A percentile compares a stretch with the other conserved stretches of the same genome.
Evolutionary conservation across 2,329 filamentous ascomycete genomes (phyloP).

Genomic region (Lasiodiplodia citricola): DNA sequence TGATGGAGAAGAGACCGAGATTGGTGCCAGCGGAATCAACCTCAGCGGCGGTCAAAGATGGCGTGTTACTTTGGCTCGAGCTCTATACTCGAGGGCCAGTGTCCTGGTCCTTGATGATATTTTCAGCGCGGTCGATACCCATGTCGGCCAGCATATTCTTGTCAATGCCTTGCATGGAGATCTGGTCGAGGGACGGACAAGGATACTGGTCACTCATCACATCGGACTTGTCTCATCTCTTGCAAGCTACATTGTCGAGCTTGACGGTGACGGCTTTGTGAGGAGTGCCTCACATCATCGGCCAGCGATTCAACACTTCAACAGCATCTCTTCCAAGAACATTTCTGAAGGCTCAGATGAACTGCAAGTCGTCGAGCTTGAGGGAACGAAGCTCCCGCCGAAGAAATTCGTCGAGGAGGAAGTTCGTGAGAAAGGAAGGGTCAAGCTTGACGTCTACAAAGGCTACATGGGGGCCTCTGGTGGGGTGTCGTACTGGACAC

Average conservation of each 20-base stretch:
- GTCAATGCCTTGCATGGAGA: conserved; percentile 23
- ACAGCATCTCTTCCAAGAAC: too few relatives aligned
- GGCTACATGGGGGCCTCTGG: conserved; percentile 80
- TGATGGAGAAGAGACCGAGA: conserved; percentile 79
- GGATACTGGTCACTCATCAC: conserved; percentile 19
- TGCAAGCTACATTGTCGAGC: neutral
- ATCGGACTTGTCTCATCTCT: neutral
- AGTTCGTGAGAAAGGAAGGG: conserved; percentile 74
- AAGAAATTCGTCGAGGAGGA: conserved; percentile 48
- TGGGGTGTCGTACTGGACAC: conserved; percentile 68
- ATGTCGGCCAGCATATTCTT: conserved; percentile 29
- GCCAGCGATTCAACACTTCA: conserved; percentile 38
- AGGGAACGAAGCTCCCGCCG: conserved; percentile 60
- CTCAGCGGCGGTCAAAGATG: conserved; percentile 78
- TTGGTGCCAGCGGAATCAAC: conserved; percentile 87
- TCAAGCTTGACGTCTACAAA: conserved; percentile 79
- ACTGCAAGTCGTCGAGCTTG: conserved; percentile 48
- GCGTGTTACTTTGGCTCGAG: conserved; percentile 79
- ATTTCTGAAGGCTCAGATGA: conserved; percentile 33
- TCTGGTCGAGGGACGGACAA: neutral
- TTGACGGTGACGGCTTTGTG: too few relatives aligned
- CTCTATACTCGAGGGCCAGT: conserved; percentile 78
- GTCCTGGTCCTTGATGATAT: conserved; percentile 83
- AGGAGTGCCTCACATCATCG: neutral
- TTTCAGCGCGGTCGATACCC: conserved; percentile 73